Conservation (phyloP, 2,329 filamentous ascomycete genomes). For the Xylaria digitata region DNA sequence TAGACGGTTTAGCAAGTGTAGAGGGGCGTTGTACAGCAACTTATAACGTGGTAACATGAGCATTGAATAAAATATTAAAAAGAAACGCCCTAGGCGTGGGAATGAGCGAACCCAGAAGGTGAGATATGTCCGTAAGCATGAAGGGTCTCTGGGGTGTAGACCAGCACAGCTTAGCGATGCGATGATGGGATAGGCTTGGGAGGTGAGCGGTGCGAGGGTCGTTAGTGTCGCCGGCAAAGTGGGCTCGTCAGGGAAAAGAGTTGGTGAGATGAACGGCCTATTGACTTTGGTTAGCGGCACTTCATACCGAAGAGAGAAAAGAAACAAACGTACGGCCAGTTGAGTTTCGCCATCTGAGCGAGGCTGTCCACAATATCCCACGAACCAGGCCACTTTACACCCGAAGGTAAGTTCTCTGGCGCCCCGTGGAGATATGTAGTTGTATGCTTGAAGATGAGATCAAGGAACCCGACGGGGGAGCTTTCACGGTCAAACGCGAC, state of each 20-base stretch:
- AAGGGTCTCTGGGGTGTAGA: constrained; percentile 88
- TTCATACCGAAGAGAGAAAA: background rate
- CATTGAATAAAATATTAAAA: constrained; percentile 78
- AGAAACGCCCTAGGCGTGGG: constrained; percentile 80
- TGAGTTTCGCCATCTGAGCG: constrained; percentile 80
- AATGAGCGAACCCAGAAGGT: constrained; percentile 89
- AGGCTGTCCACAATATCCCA: constrained; percentile 84
- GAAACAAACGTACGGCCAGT: constrained; percentile 77
- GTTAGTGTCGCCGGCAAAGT: constrained; percentile 74
- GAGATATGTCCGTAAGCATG: constrained; percentile 86
- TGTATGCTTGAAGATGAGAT: constrained; percentile 75
- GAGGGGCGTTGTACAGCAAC: constrained; percentile 74
- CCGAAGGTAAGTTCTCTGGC: constrained; percentile 74
- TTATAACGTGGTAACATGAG: constrained; percentile 77
- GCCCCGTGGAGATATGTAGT: constrained; percentile 81
- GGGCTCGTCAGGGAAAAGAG: constrained; percentile 80
- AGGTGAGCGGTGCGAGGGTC: constrained; percentile 80
- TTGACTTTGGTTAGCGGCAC: constrained; percentile 37
- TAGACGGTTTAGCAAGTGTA: constrained; percentile 73
- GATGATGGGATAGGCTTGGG: constrained; percentile 87
- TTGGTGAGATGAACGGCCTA: constrained; percentile 83
- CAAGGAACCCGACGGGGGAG: constrained; percentile 55
- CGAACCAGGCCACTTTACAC: constrained; percentile 78
- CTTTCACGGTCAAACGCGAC: constrained; percentile 82
- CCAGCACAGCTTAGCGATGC: constrained; percentile 87